These are phyloP conservation scores for Posidonia australis DNA, from an alignment of 106 monocot genomes.

Conservation along the genomic window DNA sequence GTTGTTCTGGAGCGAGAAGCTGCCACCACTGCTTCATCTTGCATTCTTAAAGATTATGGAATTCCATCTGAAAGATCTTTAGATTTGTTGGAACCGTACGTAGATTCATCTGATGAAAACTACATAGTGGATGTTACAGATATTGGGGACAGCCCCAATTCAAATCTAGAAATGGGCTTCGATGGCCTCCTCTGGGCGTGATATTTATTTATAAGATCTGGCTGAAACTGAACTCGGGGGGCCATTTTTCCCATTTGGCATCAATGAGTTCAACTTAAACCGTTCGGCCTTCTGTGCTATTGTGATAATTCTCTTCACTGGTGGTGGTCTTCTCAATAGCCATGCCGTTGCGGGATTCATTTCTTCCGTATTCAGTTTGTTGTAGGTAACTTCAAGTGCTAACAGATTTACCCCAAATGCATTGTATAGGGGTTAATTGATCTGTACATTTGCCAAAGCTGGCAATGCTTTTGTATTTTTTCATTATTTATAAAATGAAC, in stretches of 20 bases:
- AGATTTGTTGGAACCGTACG: constrained; percentile 55
- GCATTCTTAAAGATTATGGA: constrained; percentile 77
- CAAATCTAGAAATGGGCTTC: constrained; percentile 68
- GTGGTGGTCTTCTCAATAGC: not conserved
- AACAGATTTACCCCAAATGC: not conserved
- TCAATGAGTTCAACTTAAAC: not conserved
- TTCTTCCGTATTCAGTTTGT: not conserved
- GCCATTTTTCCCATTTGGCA: not conserved
- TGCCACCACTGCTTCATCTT: constrained; percentile 41
- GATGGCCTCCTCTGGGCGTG: constrained; percentile 92
- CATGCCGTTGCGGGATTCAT: not conserved
- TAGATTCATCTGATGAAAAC: constrained; percentile 36
- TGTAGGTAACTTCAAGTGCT: not conserved
- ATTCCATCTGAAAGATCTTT: constrained; percentile 74
- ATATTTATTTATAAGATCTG: not conserved
- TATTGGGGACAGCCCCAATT: constrained; percentile 69
- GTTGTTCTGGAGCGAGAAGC: constrained; percentile 76
- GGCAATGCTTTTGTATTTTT: constrained; percentile 1
- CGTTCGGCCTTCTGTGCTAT: not conserved
- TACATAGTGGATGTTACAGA: constrained; percentile 18
- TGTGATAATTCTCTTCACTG: too few relatives aligned
- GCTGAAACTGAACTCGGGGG: too few relatives aligned
- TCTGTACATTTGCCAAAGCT: constrained; percentile 2
- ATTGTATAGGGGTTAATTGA: not conserved
- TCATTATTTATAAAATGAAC: not conserved